A percentile compares a stretch with the other conserved stretches of the same genome.
These are phyloP conservation scores for Periconia sp. DNA, from an alignment of 2,329 filamentous ascomycete genomes.

Conservation along the genomic window DNA sequence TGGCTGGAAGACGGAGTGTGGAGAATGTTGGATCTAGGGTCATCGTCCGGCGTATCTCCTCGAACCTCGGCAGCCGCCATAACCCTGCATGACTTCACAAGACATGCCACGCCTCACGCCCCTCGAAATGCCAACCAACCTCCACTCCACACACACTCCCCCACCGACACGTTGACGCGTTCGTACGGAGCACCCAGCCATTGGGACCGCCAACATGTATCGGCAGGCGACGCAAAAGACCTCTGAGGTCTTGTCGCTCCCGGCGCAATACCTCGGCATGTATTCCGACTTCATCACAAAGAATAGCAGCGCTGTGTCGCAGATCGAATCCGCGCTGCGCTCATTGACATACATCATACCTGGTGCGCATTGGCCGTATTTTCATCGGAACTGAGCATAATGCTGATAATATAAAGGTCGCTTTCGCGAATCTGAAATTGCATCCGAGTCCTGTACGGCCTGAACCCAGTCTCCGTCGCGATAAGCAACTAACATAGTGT, in stretches of 20 bases:
- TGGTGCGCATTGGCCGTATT: slow-evolving; percentile 51
- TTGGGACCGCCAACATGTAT: slow-evolving; percentile 35
- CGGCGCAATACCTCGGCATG: slow-evolving; percentile 67
- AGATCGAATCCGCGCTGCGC: slow-evolving; percentile 90
- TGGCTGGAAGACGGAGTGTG: background rate
- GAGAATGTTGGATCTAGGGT: background rate
- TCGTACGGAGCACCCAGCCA: slow-evolving; percentile 12
- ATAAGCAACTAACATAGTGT: slow-evolving; percentile 19
- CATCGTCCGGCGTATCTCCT: slow-evolving; percentile 8
- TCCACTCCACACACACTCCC: slow-evolving; percentile 18
- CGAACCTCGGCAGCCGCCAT: slow-evolving; percentile 36
- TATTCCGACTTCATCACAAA: slow-evolving; percentile 93
- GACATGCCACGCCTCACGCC: background rate
- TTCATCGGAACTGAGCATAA: background rate
- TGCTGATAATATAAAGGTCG: slow-evolving; percentile 58
- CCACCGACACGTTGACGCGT: slow-evolving; percentile 9
- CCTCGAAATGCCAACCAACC: slow-evolving; percentile 18
- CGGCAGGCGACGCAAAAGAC: slow-evolving; percentile 43
- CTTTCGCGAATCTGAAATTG: slow-evolving; percentile 89
- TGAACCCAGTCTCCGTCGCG: slow-evolving; percentile 7
- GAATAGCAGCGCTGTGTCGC: slow-evolving; percentile 89
- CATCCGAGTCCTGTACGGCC: slow-evolving; percentile 75
- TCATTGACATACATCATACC: slow-evolving; percentile 96
- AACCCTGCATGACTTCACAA: slow-evolving; percentile 24
- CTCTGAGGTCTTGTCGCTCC: slow-evolving; percentile 57